Conservation (phyloP, 441 rosid species). For the Adansonia grandidieri region DNA sequence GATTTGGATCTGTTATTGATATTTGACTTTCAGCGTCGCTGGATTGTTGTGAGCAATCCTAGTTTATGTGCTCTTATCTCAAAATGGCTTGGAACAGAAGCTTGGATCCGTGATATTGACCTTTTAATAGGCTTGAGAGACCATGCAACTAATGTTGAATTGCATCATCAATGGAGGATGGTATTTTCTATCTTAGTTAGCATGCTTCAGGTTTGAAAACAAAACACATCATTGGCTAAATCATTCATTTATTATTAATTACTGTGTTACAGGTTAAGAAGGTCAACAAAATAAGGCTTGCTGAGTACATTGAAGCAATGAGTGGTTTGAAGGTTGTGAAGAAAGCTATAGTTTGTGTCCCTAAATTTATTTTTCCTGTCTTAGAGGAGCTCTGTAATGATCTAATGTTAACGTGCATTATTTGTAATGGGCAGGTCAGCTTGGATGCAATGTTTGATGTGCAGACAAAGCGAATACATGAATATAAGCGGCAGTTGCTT, state of each 20-base stretch:
- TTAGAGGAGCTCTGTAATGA: conserved; percentile 21
- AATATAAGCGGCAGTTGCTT: conserved; percentile 62
- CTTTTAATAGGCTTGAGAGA: conserved; percentile 56
- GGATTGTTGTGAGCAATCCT: conserved; percentile 70
- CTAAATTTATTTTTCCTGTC: conserved; percentile 10
- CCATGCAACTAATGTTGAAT: conserved; percentile 40
- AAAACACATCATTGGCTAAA: neutral
- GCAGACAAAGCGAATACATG: conserved; percentile 63
- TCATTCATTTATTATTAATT: conserved; percentile 21
- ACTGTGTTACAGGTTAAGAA: conserved; percentile 45
- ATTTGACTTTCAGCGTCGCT: conserved; percentile 51
- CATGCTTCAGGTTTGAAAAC: conserved; percentile 26
- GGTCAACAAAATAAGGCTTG: conserved; percentile 60
- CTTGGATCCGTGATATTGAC: conserved; percentile 60
- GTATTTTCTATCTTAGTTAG: conserved; percentile 33
- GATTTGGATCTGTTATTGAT: conserved; percentile 22
- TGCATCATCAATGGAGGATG: conserved; percentile 55
- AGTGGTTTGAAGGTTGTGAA: conserved; percentile 52
- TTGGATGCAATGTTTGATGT: conserved; percentile 62
- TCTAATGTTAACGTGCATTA: conserved; percentile 23
- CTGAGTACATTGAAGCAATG: conserved; percentile 64
- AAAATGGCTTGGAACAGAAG: conserved; percentile 63
- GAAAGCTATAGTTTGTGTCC: conserved; percentile 26
- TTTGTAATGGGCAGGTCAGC: conserved; percentile 42
- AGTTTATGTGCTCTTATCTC: conserved; percentile 54